These are phyloP conservation scores for Umbilicaria muhlenbergii DNA, from an alignment of 495 filamentous ascomycete genomes.

Conservation along the genomic window DNA sequence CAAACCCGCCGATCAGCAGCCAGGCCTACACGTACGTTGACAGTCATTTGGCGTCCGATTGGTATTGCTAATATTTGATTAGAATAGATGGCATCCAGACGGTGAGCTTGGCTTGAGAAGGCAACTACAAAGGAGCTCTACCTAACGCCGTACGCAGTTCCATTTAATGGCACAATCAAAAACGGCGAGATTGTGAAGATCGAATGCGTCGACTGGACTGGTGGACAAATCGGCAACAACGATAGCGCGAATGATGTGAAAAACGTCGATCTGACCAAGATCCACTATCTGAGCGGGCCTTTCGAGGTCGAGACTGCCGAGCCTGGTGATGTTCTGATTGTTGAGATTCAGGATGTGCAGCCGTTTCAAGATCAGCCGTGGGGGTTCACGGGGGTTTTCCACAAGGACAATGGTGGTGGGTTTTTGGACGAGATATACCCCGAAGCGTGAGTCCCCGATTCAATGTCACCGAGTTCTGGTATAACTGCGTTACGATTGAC, in stretches of 20 bases:
- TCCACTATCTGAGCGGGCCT: slow-evolving; percentile 83
- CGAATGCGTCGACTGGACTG: slow-evolving; percentile 82
- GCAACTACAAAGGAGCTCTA: not conserved
- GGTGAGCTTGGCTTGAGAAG: slow-evolving; percentile 31
- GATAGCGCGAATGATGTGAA: slow-evolving; percentile 79
- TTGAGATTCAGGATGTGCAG: slow-evolving; percentile 94
- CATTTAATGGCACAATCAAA: slow-evolving; percentile 56
- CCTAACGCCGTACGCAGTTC: slow-evolving; percentile 38
- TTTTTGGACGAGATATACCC: slow-evolving; percentile 88
- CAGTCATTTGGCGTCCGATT: not conserved
- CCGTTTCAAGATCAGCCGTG: slow-evolving; percentile 76
- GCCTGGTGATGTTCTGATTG: slow-evolving; percentile 73
- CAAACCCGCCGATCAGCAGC: slow-evolving; percentile 61
- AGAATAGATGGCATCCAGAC: slow-evolving; percentile 95
- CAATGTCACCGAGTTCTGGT: too few species aligned
- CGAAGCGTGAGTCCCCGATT: slow-evolving; percentile 37
- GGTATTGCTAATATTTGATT: not conserved
- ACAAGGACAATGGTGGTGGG: slow-evolving; percentile 71
- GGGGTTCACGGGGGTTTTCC: slow-evolving; percentile 85
- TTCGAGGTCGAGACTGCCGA: slow-evolving; percentile 80
- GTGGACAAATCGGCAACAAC: slow-evolving; percentile 80
- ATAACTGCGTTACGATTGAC: too few species aligned
- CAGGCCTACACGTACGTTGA: slow-evolving; percentile 54
- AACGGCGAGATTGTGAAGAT: slow-evolving; percentile 88
- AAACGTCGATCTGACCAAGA: slow-evolving; percentile 67